Evolutionary conservation across 1,284 basidiomycete species (phyloP).

Genomic region (Phlebopus sp.): DNA sequence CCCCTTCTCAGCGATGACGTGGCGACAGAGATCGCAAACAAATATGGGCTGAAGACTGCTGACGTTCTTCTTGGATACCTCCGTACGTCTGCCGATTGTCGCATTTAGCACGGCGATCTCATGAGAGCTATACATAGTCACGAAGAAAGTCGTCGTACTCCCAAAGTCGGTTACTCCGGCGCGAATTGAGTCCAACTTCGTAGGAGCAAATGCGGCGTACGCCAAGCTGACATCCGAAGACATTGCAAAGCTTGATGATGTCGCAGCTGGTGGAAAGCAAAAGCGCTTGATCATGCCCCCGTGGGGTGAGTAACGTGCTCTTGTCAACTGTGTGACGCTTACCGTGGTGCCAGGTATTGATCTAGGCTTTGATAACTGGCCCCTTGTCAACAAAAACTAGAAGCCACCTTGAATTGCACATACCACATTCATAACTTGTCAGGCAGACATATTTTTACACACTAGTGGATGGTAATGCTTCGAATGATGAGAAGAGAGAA

Average conservation of each 20-base stretch:
- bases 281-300: constrained; percentile 61
- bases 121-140: constrained; percentile 38
- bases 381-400: constrained; percentile 16
- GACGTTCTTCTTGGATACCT: constrained; percentile 71
- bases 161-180: constrained; percentile 76
- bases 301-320: constrained; percentile 52
- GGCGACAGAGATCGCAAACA: constrained; percentile 61
- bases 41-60: constrained; percentile 55
- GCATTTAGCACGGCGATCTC: constrained; percentile 8
- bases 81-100: constrained; percentile 37
- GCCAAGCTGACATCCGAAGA: constrained; percentile 58
- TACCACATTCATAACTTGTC: no score
- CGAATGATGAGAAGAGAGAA: no score
- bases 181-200: constrained; percentile 72
- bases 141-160: constrained; percentile 64
- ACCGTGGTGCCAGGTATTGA: constrained; percentile 46
- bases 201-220: constrained; percentile 47
- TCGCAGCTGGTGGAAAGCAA: constrained; percentile 73
- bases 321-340: constrained; percentile 2
- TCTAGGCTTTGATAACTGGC: constrained; percentile 70
- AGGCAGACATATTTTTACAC: no score
- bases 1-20: constrained; percentile 71
- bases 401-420: neutral
- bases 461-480: no score
- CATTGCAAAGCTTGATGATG: constrained; percentile 58